Conservation (phyloP, 371 early-diverging fungal genomes). For the Mortierella sp. region DNA sequence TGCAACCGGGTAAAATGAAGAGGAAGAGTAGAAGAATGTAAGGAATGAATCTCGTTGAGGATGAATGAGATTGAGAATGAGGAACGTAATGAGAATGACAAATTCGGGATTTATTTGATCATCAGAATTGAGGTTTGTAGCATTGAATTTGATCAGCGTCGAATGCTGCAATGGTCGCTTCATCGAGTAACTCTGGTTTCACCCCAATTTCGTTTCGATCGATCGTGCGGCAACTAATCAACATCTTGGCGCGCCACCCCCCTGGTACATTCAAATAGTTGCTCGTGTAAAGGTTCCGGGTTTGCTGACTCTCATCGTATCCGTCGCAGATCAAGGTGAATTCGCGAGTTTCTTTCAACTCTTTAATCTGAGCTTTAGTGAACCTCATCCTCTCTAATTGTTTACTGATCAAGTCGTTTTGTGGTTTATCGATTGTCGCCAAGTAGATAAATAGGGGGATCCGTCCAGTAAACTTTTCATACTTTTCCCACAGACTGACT, state of each 20-base stretch:
- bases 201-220: not conserved
- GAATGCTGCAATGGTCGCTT: slow-evolving; percentile 15
- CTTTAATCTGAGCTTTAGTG: slow-evolving; percentile 6
- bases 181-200: not conserved
- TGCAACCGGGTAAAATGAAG: no score
- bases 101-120: no score
- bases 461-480: not conserved
- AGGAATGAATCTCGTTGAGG: no score
- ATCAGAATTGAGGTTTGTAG: no score
- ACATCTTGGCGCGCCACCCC: slow-evolving; percentile 7
- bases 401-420: slow-evolving; percentile 10
- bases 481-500: slow-evolving; percentile 11
- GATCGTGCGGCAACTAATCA: slow-evolving; percentile 19
- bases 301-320: slow-evolving; percentile 13
- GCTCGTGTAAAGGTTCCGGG: slow-evolving; percentile 1
- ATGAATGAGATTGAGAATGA: no score
- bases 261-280: slow-evolving; percentile 12
- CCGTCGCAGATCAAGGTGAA: slow-evolving; percentile 28
- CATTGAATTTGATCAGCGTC: no score
- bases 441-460: slow-evolving; percentile 20
- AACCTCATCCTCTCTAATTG: slow-evolving; percentile 5
- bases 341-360: slow-evolving; percentile 6
- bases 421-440: slow-evolving; percentile 6
- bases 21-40: no score
- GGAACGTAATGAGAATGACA: no score